These are phyloP conservation scores for Candida glucosophila DNA, from an alignment of 1,139 yeast genomes.

Conservation along the genomic window DNA sequence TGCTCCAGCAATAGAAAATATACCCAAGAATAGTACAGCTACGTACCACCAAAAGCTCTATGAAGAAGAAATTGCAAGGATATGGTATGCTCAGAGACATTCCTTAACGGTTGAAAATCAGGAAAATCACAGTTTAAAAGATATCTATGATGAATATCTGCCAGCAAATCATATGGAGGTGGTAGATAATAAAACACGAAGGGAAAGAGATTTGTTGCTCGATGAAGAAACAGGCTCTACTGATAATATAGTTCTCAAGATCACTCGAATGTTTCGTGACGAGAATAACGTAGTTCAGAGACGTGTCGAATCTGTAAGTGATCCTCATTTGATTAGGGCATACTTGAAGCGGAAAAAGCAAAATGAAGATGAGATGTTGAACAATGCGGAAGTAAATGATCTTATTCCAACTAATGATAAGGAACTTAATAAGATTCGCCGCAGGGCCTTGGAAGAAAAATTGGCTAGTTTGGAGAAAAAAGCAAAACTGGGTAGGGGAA, in stretches of 20 bases:
- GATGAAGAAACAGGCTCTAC: conserved; percentile 16
- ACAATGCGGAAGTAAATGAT: conserved; percentile 52
- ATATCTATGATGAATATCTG: conserved; percentile 30
- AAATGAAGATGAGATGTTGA: conserved; percentile 59
- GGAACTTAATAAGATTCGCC: conserved; percentile 71
- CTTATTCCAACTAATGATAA: conserved; percentile 78
- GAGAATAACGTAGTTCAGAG: conserved; percentile 83
- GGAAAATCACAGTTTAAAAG: conserved; percentile 16
- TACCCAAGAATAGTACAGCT: conserved; percentile 40
- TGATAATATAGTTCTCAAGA: conserved; percentile 47
- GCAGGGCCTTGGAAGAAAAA: conserved; percentile 74
- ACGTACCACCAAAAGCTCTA: conserved; percentile 89
- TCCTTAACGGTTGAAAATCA: conserved; percentile 45
- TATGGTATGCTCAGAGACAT: conserved; percentile 83
- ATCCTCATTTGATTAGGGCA: conserved; percentile 81
- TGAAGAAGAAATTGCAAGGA: conserved; percentile 80
- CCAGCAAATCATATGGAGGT: conserved; percentile 30
- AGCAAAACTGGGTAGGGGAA: conserved; percentile 35
- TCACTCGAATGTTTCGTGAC: conserved; percentile 75
- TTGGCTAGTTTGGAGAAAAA: conserved; percentile 78
- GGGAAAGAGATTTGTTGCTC: conserved; percentile 17
- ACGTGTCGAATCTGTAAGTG: conserved; percentile 67
- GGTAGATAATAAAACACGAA: conserved; percentile 20
- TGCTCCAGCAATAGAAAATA: conserved; percentile 36
- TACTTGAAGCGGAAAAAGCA: conserved; percentile 74